Conservation (phyloP, 1,139 yeast species). For the Kodamaea alishanica region DNA sequence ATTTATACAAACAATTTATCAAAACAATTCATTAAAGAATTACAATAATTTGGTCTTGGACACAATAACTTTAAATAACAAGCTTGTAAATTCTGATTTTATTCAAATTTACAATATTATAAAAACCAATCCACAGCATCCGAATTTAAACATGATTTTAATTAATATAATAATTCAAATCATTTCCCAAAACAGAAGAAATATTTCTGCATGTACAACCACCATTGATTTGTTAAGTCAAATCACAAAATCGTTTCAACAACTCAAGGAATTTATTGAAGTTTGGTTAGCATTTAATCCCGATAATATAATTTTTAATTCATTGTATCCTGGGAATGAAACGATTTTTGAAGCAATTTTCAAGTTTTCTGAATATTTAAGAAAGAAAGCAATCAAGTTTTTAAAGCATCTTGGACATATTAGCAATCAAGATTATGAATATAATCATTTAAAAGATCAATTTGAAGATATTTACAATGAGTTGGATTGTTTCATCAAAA, state of each 20-base stretch:
- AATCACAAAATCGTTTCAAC: slow-evolving; percentile 8
- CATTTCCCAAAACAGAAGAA: slow-evolving; percentile 9
- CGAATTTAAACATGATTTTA: slow-evolving; percentile 23
- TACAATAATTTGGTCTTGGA: slow-evolving; percentile 21
- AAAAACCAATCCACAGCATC: slow-evolving; percentile 21
- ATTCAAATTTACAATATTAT: slow-evolving; percentile 14
- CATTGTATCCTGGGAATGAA: slow-evolving; percentile 30
- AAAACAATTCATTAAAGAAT: slow-evolving; percentile 1
- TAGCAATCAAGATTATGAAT: too few species aligned
- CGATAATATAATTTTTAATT: slow-evolving; percentile 25
- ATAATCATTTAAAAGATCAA: too few species aligned
- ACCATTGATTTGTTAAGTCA: slow-evolving; percentile 5
- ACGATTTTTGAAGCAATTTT: slow-evolving; percentile 26
- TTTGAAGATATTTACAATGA: too few species aligned
- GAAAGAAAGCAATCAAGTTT: not conserved
- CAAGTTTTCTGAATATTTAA: slow-evolving; percentile 14
- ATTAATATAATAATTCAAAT: slow-evolving; percentile 14
- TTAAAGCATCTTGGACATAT: too few species aligned
- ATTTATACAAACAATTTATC: slow-evolving; percentile 17
- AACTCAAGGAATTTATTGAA: slow-evolving; percentile 14
- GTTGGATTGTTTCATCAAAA: too few species aligned
- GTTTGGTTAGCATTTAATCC: slow-evolving; percentile 28
- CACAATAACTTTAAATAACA: slow-evolving; percentile 16
- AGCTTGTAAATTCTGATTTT: slow-evolving; percentile 5
- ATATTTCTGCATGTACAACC: slow-evolving; percentile 5